These are phyloP conservation scores for Lactarius akahatsu DNA, from an alignment of 768 basidiomycete genomes.

Conservation along the genomic window DNA sequence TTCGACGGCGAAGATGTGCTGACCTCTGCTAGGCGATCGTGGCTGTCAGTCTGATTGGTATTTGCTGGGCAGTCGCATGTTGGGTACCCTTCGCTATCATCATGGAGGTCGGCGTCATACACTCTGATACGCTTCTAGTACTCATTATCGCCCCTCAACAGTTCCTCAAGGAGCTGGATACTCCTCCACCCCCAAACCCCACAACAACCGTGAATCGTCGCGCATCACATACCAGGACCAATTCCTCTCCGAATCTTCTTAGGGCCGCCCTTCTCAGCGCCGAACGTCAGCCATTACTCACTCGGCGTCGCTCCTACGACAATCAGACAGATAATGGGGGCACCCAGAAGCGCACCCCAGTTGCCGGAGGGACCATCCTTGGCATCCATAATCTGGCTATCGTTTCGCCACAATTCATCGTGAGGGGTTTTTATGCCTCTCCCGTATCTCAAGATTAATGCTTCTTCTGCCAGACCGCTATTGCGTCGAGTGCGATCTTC, in stretches of 20 bases:
- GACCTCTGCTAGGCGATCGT: conserved; percentile 60
- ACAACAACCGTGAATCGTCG: conserved; percentile 32
- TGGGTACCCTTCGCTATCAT: conserved; percentile 98
- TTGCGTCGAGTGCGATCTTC: conserved; percentile 88
- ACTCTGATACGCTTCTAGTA: background rate
- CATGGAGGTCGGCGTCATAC: conserved; percentile 68
- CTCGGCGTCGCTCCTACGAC: conserved; percentile 57
- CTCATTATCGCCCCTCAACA: conserved; percentile 8
- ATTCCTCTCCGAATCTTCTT: conserved; percentile 47
- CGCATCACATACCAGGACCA: conserved; percentile 52
- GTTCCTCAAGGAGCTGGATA: conserved; percentile 29
- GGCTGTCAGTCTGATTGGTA: conserved; percentile 81
- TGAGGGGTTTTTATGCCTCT: conserved; percentile 47
- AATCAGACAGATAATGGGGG: conserved; percentile 43
- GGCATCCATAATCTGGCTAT: conserved; percentile 96
- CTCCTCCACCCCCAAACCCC: background rate
- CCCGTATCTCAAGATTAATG: background rate
- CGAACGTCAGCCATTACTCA: conserved; percentile 60
- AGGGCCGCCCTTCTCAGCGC: conserved; percentile 37
- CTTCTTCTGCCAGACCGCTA: conserved; percentile 58
- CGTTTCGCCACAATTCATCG: conserved; percentile 92
- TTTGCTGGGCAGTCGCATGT: conserved; percentile 97
- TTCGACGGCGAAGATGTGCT: background rate
- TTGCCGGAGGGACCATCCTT: conserved; percentile 87
- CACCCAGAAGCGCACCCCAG: conserved; percentile 41